Percentiles rank a stretch among this genome's conserved stretches.
Evolutionary conservation across 75 land plant species (phyloP).

Genomic region (Adiantum capillusveneris): DNA sequence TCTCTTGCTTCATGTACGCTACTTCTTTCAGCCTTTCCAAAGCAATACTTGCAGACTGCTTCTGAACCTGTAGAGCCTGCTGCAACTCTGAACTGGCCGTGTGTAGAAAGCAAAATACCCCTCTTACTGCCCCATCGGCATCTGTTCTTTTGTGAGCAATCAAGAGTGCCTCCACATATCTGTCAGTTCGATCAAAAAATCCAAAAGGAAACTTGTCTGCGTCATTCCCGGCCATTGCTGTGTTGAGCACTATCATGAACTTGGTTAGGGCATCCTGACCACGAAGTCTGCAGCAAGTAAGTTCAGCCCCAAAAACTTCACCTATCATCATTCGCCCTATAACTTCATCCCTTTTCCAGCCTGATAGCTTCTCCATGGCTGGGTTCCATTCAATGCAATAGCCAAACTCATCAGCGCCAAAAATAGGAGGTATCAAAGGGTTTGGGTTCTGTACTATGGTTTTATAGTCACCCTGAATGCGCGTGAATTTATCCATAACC

Average conservation of each 20-base stretch:
- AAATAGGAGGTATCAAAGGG: constrained; percentile 88
- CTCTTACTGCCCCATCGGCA: constrained; percentile 65
- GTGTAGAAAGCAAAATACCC: constrained; percentile 88
- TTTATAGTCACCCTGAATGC: constrained; percentile 90
- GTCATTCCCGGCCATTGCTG: constrained; percentile 68
- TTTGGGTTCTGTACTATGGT: constrained; percentile 88
- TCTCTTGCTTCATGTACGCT: constrained; percentile 68
- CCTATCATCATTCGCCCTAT: constrained; percentile 82
- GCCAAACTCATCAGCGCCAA: constrained; percentile 90
- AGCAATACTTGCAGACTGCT: constrained; percentile 44
- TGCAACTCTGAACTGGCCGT: constrained; percentile 81
- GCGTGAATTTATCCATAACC: constrained; percentile 84
- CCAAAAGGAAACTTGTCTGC: constrained; percentile 73
- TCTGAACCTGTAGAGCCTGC: constrained; percentile 71
- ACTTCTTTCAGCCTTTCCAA: constrained; percentile 74
- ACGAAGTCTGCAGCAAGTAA: constrained; percentile 68
- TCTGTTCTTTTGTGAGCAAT: constrained; percentile 73
- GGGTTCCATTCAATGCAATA: constrained; percentile 94
- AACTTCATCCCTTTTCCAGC: constrained; percentile 70
- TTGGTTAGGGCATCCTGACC: constrained; percentile 75
- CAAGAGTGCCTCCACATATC: constrained; percentile 62
- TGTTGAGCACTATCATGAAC: constrained; percentile 70
- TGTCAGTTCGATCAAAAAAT: constrained; percentile 53
- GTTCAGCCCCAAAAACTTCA: constrained; percentile 75
- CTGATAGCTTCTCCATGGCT: constrained; percentile 77